Evolutionary conservation across 2,329 filamentous ascomycete species (phyloP).

Genomic region (Phaeomoniella chlamydospora): DNA sequence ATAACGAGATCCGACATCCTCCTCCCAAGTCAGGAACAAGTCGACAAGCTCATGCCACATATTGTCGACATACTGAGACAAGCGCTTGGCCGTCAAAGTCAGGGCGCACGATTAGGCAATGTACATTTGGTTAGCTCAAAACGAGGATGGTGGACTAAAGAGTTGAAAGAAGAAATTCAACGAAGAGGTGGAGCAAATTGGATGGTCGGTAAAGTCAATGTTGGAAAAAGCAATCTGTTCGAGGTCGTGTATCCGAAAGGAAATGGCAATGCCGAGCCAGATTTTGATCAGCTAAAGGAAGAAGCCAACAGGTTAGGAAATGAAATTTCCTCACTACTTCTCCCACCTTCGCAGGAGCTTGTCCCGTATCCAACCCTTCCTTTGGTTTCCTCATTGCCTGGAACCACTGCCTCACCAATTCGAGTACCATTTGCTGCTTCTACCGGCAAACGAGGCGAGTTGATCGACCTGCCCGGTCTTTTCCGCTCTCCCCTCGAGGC

Average conservation of each 20-base stretch:
- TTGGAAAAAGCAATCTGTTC: constrained; percentile 89
- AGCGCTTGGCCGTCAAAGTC: constrained; percentile 53
- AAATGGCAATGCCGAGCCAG: constrained; percentile 31
- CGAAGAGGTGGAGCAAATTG: constrained; percentile 72
- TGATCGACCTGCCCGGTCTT: constrained; percentile 85
- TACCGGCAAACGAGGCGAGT: constrained; percentile 55
- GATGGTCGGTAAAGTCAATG: constrained; percentile 97
- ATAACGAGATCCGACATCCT: constrained; percentile 81
- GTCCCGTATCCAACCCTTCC: constrained; percentile 72
- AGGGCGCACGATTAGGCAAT: constrained; percentile 71
- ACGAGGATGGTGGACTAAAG: constrained; percentile 78
- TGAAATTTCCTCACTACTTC: constrained; percentile 26
- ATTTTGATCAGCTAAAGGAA: constrained; percentile 13
- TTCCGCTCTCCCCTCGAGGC: constrained; percentile 58
- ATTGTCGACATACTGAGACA: constrained; percentile 62
- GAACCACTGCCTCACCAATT: constrained; percentile 91
- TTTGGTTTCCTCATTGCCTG: constrained; percentile 70
- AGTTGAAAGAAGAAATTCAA: constrained; percentile 77
- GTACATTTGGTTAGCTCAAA: constrained; percentile 75
- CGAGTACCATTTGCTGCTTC: constrained; percentile 62
- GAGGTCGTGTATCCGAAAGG: constrained; percentile 76
- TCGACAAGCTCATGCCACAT: constrained; percentile 77
- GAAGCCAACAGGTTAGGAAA: constrained; percentile 7
- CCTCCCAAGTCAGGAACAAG: constrained; percentile 67
- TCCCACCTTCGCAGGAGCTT: constrained; percentile 63